A percentile compares a stretch with the other conserved stretches of the same genome.
These are phyloP conservation scores for Chalaropsis ovoidea DNA, from an alignment of 2,329 filamentous ascomycete genomes.

Conservation along the genomic window DNA sequence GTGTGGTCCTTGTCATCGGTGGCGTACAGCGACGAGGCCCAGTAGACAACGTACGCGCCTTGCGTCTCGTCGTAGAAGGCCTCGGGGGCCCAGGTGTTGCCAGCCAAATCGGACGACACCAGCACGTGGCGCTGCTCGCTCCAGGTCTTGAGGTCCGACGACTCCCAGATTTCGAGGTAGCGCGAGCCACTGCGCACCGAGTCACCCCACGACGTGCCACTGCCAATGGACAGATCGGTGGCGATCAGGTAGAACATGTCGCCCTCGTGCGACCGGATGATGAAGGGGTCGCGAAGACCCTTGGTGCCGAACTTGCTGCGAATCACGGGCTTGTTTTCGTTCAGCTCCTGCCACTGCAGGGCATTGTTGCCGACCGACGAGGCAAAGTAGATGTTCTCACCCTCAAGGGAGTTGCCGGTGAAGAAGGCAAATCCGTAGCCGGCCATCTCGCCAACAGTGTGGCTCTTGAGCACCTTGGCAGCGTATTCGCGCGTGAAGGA, in stretches of 20 bases:
- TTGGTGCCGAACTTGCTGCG: constrained; percentile 39
- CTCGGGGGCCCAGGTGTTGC: constrained; percentile 47
- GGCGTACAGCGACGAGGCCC: constrained; percentile 38
- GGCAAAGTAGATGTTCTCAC: constrained; percentile 46
- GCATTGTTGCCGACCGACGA: constrained; percentile 45
- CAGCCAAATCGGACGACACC: constrained; percentile 41
- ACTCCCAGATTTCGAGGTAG: constrained; percentile 46
- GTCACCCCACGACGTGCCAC: constrained; percentile 44
- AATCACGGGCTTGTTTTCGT: constrained; percentile 39
- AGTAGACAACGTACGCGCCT: constrained; percentile 39
- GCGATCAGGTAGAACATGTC: constrained; percentile 44
- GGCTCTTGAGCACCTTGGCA: constrained; percentile 33
- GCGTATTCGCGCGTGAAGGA: constrained; percentile 30
- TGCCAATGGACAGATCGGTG: constrained; percentile 45
- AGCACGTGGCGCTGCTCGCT: constrained; percentile 41
- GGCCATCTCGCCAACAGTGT: constrained; percentile 32
- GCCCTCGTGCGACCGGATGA: constrained; percentile 43
- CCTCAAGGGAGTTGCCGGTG: constrained; percentile 36
- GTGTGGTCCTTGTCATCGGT: constrained; percentile 36
- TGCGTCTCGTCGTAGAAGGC: constrained; percentile 40
- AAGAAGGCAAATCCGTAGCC: constrained; percentile 47
- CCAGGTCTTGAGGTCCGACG: constrained; percentile 42
- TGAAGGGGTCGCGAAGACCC: constrained; percentile 44
- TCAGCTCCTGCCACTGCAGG: constrained; percentile 42
- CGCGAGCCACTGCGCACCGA: constrained; percentile 40